These are phyloP conservation scores for Ceratocystis cubensis DNA, from an alignment of 2,329 filamentous ascomycete genomes.

Conservation along the genomic window DNA sequence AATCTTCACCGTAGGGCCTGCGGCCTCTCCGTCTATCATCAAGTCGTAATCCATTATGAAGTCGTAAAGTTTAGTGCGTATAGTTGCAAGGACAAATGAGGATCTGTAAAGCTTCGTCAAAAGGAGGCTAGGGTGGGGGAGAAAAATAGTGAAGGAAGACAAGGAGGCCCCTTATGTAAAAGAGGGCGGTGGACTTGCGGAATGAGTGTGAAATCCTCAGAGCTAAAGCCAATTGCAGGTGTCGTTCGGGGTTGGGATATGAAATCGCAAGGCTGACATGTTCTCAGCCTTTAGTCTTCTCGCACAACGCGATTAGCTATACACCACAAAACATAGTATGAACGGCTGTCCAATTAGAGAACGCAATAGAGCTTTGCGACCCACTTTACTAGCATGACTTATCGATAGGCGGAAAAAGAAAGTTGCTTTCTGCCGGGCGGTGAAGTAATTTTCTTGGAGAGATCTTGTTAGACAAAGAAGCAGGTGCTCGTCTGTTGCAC, in stretches of 20 bases:
- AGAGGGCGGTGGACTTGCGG: background rate
- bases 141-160: background rate
- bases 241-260: background rate
- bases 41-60: slow-evolving; percentile 46
- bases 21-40: slow-evolving; percentile 46
- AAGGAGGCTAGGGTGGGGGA: background rate
- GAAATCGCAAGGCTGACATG: slow-evolving; percentile 1
- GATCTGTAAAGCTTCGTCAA: background rate
- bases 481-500: background rate
- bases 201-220: background rate
- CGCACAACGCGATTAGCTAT: background rate
- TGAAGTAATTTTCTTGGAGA: slow-evolving; percentile 19
- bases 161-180: background rate
- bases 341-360: slow-evolving; percentile 5
- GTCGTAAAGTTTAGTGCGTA: background rate
- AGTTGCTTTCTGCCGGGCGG: slow-evolving; percentile 20
- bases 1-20: slow-evolving; percentile 47
- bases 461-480: background rate
- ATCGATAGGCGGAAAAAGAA: slow-evolving; percentile 18
- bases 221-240: background rate
- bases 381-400: background rate
- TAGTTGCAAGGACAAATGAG: background rate
- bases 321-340: background rate
- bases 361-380: background rate
- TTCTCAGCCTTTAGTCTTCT: background rate